Evolutionary conservation across 192 early-diverging fungal genomes (phyloP).

Genomic region (Funneliformis geosporum): DNA sequence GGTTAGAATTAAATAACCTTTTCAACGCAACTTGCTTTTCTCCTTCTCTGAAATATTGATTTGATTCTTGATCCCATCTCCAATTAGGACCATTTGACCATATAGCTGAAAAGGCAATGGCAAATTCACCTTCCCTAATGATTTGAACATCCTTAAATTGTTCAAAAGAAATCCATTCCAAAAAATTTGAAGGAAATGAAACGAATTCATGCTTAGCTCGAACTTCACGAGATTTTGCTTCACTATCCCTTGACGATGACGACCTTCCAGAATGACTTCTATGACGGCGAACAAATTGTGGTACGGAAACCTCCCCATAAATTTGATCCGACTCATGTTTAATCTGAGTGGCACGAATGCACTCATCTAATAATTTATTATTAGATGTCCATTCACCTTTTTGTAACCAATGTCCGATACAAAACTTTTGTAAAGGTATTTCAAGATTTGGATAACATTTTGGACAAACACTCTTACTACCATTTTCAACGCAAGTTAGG

Average conservation of each 20-base stretch:
- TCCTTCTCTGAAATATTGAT: conserved; percentile 10
- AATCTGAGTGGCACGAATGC: background rate
- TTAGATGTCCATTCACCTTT: background rate
- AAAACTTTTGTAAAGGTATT: background rate
- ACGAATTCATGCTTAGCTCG: background rate
- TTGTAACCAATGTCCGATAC: background rate
- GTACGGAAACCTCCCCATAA: background rate
- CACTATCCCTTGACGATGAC: background rate
- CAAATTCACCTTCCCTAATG: conserved; percentile 1
- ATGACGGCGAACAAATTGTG: background rate
- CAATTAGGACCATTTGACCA: conserved; percentile 17
- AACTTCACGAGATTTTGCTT: background rate
- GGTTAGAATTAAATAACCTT: conserved; percentile 14
- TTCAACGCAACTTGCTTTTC: conserved; percentile 9
- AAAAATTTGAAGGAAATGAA: background rate
- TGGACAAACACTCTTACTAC: background rate
- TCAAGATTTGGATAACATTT: background rate
- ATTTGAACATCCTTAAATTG: conserved; percentile 9
- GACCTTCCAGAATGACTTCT: background rate
- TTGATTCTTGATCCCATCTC: conserved; percentile 2
- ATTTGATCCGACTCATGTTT: background rate
- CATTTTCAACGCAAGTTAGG: background rate
- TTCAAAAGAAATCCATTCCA: conserved; percentile 28
- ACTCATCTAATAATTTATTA: background rate
- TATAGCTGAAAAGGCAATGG: background rate